phyloP scores from a whole-genome alignment of 2,329 filamentous ascomycete genomes.

The Didymella sp. region DNA sequence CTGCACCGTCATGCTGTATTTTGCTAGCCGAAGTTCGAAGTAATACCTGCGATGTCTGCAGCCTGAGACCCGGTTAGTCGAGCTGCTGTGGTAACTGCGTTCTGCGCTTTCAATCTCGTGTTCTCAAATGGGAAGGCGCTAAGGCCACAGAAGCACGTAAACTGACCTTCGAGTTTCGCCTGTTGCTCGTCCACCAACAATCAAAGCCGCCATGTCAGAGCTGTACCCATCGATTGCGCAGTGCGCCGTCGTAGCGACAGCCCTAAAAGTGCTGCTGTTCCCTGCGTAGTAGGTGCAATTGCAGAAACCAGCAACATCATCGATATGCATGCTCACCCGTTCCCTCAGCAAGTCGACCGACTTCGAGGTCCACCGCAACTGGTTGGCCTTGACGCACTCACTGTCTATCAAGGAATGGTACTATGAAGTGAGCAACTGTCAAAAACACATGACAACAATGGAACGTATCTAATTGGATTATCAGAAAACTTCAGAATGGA shows the following conservation, averaged over 20 bases:
- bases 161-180: slow-evolving; percentile 27
- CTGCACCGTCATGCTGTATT: neutral
- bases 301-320: slow-evolving; percentile 11
- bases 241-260: slow-evolving; percentile 83
- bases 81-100: slow-evolving; percentile 7
- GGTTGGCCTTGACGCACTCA: slow-evolving; percentile 94
- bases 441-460: neutral
- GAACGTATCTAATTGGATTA: slow-evolving; percentile 20
- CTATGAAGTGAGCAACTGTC: slow-evolving; percentile 67
- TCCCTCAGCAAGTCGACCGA: slow-evolving; percentile 88
- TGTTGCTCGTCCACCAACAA: slow-evolving; percentile 31
- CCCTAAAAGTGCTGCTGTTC: slow-evolving; percentile 90
- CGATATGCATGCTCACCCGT: slow-evolving; percentile 33
- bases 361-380: slow-evolving; percentile 98
- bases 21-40: neutral
- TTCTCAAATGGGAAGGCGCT: slow-evolving; percentile 19
- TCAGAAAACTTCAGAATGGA: slow-evolving; percentile 96
- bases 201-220: slow-evolving; percentile 69
- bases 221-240: slow-evolving; percentile 86
- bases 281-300: slow-evolving; percentile 81
- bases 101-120: slow-evolving; percentile 3
- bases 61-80: neutral
- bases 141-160: slow-evolving; percentile 16
- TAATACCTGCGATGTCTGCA: neutral
- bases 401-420: slow-evolving; percentile 92